Base-by-base conservation (phyloP, 2,329 filamentous ascomycete genomes). In the Cladorrhinum sp. region DNA sequence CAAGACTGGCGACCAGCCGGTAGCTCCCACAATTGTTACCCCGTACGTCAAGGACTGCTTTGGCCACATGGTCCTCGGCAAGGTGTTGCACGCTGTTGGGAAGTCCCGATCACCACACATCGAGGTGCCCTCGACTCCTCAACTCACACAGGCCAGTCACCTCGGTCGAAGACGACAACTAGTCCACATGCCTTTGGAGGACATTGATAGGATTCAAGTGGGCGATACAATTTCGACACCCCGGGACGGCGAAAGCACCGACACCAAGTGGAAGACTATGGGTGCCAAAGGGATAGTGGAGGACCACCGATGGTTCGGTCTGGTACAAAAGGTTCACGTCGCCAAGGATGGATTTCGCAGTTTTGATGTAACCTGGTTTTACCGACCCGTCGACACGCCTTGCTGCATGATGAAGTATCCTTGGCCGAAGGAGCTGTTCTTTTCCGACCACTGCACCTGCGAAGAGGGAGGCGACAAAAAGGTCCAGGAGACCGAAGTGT, bases 381-480 rank as follows among this genome's bases (percentile, higher is more conserved):
- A 93, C 66, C 79, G 83, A 1, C 83, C 90, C 0, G 77, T 79
- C 0, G 87, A 95, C 58, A 95, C 91, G 0, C 82, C 87, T 0
- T 90, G 92, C 49, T 83, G 80, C 0, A 75, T 82, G 5, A 86
- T 87, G 73, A 80, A 80, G 9, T 96, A 94, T 66, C 87, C 88
- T 0, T 87, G 85, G 72, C 64, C 74, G 0, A 90, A 92, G 56
- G 91, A 96, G 72, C 73, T 95, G 0, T 95, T 95, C 63, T 73
- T 94, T 0, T 91, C 87, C 0, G 84, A 92, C 55, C 86, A 92
- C 61, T 94, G 91, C 73, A 89, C 87, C 1, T 95, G 91, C 64
- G 71, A 76, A 0, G 77, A 82, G 18, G 69, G 65, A 8, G 52
- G 49, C 0, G 61, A 60, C 0, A 61, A 74, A 0, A 78, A 79